Base-by-base conservation (phyloP, 768 basidiomycete genomes). In the Symmetrospora coprosmae region DNA sequence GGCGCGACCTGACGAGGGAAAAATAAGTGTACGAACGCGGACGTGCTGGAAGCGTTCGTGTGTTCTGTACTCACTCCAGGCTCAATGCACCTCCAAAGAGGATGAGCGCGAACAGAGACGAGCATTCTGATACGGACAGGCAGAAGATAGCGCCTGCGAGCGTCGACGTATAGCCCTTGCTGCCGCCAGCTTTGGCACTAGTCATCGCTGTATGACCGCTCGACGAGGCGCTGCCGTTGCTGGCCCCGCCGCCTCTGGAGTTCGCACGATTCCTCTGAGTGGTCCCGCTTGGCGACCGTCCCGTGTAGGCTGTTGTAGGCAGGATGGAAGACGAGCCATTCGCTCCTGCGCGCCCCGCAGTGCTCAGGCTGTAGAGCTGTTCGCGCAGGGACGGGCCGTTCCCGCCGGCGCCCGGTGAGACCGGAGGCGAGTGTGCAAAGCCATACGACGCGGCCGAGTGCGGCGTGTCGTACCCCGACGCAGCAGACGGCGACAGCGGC, bases 91-190 rank as follows among this genome's bases (percentile, higher is more conserved):
- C 65, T 9, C 67, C 67, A 33, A 67, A 66, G 27, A 69, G 49
- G n/a, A 69, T 25, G 33, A 69, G 48, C 6, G 68, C 65, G 51
- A 66, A 69, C 30, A 69, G 65, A 31, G 63, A 66, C 30, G 52
- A 63, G 48, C 61, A 62, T 59, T 69, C 68, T 28, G 67, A 68
- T 43, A 69, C 66, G 17, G 66, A 45, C 7, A 68, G 47, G 61
- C 68, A 69, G 62, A 69, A 69, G 28, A 69, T 43, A 5, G 51
- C 49, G 8, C 43, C 56, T 11, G 67, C 45, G 19, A 67, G 52
- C 25, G 16, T 51, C 35, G 30, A 60, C 31, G 52, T 63, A 62
- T 19, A 63, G 41, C 13, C 19, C 23, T 50, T 31, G 27, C 50
- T 40, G 23, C 19, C 33, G n/a, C 30, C 14, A 19, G 38, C 34